A percentile compares a stretch with the other conserved stretches of the same genome.
Evolutionary conservation across 495 filamentous ascomycete genomes (phyloP).

Genomic region (Tetracladium marchalianum): DNA sequence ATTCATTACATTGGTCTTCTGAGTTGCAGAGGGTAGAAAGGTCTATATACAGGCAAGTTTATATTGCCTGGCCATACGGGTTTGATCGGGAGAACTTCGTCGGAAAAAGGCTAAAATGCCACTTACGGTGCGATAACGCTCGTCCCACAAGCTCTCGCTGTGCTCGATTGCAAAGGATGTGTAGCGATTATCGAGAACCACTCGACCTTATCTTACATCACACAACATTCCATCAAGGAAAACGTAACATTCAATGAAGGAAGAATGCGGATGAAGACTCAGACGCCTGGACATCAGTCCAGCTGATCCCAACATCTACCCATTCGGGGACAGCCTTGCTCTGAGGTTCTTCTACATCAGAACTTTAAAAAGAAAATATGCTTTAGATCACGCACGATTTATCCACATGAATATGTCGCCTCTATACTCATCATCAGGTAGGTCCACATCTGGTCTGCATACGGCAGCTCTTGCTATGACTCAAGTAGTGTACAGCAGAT

Average conservation of each 20-base stretch:
- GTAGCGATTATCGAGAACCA: slow-evolving; percentile 2
- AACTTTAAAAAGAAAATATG: neutral
- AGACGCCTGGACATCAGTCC: neutral
- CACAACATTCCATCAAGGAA: neutral
- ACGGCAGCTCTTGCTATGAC: slow-evolving; percentile 6
- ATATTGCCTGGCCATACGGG: neutral
- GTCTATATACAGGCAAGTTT: neutral
- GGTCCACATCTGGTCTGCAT: neutral
- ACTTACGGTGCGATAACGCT: slow-evolving; percentile 3
- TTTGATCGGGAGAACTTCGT: neutral
- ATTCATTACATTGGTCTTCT: neutral
- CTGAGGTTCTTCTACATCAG: slow-evolving; percentile 2
- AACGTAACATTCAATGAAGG: neutral
- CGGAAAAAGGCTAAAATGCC: neutral
- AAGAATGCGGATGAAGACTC: neutral
- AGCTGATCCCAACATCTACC: neutral
- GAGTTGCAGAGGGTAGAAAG: neutral
- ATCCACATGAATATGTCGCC: slow-evolving; percentile 2
- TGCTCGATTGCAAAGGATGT: neutral
- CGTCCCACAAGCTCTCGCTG: slow-evolving; percentile 6
- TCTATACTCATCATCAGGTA: neutral
- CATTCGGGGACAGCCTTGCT: neutral
- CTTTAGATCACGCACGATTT: slow-evolving; percentile 3
- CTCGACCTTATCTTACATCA: slow-evolving; percentile 1
- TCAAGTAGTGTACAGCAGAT: slow-evolving; percentile 1